Conservation (phyloP, 1,284 basidiomycete species). For the Cystobasidium pallidum region DNA sequence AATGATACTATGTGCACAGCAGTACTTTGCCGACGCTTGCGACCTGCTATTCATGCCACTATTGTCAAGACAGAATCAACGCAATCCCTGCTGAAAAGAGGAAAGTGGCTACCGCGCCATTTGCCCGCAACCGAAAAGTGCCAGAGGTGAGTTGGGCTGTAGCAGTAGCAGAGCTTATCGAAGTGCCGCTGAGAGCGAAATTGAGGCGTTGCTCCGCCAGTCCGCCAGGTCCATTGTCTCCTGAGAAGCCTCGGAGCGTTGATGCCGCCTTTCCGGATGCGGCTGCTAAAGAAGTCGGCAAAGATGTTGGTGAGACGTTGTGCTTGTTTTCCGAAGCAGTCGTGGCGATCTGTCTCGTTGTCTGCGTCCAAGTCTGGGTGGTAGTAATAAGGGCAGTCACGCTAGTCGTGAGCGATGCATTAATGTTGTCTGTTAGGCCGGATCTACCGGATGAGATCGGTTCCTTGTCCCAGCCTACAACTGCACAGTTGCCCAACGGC, state of each 20-base stretch:
- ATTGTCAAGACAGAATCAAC: too few relatives aligned
- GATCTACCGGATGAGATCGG: neutral
- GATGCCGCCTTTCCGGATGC: neutral
- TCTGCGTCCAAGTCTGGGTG: slow-evolving; percentile 23
- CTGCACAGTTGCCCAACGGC: slow-evolving; percentile 35
- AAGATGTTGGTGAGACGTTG: neutral
- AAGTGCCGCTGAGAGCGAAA: slow-evolving; percentile 3
- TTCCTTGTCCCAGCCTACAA: slow-evolving; percentile 3
- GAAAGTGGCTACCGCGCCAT: too few relatives aligned
- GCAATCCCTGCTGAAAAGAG: too few relatives aligned
- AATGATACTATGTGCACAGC: too few relatives aligned
- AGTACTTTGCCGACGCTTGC: too few relatives aligned
- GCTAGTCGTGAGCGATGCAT: neutral
- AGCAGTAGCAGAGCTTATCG: neutral
- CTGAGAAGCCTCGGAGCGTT: slow-evolving; percentile 32
- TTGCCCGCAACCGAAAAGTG: neutral
- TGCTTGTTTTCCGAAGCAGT: neutral
- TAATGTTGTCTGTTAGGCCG: neutral
- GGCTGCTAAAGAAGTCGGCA: neutral
- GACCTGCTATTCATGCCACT: too few relatives aligned
- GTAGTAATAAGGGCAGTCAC: slow-evolving; percentile 2
- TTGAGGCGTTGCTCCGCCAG: slow-evolving; percentile 18
- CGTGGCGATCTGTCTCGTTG: neutral
- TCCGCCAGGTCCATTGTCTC: slow-evolving; percentile 38
- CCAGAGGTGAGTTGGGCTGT: neutral